A percentile compares a stretch with the other conserved stretches of the same genome.
phyloP scores from a whole-genome alignment of 805 yeast species.

The Yarrowia divulgata region DNA sequence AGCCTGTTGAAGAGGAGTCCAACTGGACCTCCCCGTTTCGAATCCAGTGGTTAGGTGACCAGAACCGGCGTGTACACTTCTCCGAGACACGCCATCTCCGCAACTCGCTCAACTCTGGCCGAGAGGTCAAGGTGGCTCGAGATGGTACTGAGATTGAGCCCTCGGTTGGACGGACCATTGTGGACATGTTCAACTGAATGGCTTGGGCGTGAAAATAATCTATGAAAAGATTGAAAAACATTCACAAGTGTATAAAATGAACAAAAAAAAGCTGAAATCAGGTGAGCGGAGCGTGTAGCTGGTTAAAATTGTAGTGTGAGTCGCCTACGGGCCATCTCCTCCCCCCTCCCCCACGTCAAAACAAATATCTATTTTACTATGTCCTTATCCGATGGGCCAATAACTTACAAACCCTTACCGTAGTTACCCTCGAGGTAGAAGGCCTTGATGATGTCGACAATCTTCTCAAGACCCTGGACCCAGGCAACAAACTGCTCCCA shows the following conservation, averaged over 20 bases:
- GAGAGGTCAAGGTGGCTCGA: constrained; percentile 54
- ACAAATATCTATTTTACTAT: constrained; percentile 30
- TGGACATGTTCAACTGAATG: constrained; percentile 46
- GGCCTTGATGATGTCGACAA: constrained; percentile 74
- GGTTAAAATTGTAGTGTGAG: too few species aligned
- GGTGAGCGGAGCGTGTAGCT: not conserved
- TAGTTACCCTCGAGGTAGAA: constrained; percentile 83
- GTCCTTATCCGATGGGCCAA: constrained; percentile 2
- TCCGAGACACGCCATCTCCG: constrained; percentile 48
- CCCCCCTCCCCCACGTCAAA: not conserved
- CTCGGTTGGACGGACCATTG: constrained; percentile 48
- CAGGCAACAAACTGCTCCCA: constrained; percentile 68
- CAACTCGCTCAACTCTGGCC: constrained; percentile 51
- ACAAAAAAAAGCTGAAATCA: not conserved
- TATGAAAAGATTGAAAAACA: not conserved
- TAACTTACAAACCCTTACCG: constrained; percentile 77
- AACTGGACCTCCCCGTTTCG: constrained; percentile 53
- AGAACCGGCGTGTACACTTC: constrained; percentile 48
- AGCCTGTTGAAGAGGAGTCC: constrained; percentile 17
- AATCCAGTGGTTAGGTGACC: constrained; percentile 51
- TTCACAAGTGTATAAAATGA: not conserved
- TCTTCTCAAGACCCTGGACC: constrained; percentile 77
- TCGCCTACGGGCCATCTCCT: too few species aligned
- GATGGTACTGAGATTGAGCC: constrained; percentile 56
- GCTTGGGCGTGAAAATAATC: not conserved